Evolutionary conservation across 495 filamentous ascomycete species (phyloP), one percentile per base, ranked within the genome.

Genomic region (Peziza echinospora): DNA sequence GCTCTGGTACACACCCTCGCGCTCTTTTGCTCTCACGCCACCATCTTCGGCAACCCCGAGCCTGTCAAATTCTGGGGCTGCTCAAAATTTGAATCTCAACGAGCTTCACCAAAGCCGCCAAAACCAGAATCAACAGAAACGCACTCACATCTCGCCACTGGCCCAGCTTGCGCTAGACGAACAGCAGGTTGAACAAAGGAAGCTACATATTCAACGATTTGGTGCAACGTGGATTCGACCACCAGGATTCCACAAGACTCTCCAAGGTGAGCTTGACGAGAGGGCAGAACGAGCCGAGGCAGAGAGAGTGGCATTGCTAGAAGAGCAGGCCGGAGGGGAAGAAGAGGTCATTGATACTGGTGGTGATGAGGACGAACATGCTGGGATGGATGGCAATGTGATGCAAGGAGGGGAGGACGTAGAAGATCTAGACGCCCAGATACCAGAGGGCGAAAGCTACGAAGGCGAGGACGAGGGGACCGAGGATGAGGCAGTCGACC

Each of bases 221-320:
- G 83, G 83, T 44, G 71, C 67, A 52, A 72, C 71, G 23, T 91
- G 83, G 83, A 75, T 91, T 51, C 74, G 72, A 44, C 83, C 83
- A 8, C 78, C 78, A 0, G 82, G 82, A 7, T 69, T 84, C 30
- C 49, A 68, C 19, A 87, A 85, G 64, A 84, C 82, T 8, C 68
- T 84, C 52, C 71, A 80, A 47, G 83, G 85, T 56, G 83, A 87
- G 67, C 68, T 76, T 22, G 73, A 78, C 17, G 83, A 91, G 65
- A 68, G 76, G 30, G 77, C 81, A 53, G 83, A 91, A 59, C 76
- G 81, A n/a, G 69, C 78, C 42, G 76, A 77, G 45, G 77, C 75
- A 0, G 59, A 80, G 47, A 65, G 70, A 13, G 69, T 78, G n/a
- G 80, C 84, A 54, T 68, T 72, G 61, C 67, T 77, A 7, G 72